Evolutionary conservation across 2,329 filamentous ascomycete species (phyloP), one percentile per base, ranked within the genome.

Genomic region (Fusarium euwallaceae): DNA sequence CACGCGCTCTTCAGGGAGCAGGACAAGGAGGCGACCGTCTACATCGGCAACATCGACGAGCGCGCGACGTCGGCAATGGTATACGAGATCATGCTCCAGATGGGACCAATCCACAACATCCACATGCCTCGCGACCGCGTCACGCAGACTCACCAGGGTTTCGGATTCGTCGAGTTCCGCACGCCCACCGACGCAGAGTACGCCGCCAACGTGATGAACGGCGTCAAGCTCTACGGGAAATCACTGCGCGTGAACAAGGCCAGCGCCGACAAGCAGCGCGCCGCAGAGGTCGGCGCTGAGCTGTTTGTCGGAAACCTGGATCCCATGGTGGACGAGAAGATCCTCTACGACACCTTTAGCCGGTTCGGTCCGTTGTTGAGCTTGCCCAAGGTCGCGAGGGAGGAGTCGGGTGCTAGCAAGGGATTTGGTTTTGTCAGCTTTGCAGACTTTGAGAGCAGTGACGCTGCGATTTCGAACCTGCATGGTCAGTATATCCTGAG

Each of bases 151-250:
- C 97, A 99, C 84, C 97, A 98, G 85, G 97, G 97, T 78, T 99
- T 98, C 87, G 97, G 97, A 79, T 99, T 99, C 85, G 97, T 99
- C 84, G 97, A 99, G 85, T 99, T 98, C 84, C 96, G 95, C 81
- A 95, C 93, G 77, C 95, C 98, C 82, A 92, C 95, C 80, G 97
- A 98, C 83, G 97, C 97, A 79, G 97, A 98, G 82, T 99, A 99
- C 86, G 96, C 97, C 24, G 94, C 95, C 78, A 93, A 96, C 81
- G 94, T 98, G 77, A 97, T 98, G 93, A 98, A 98, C 85, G 94
- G 96, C 81, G 93, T 98, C 76, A 93, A 95, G 71, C 87, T 99
- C 27, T 98, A 93, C 83, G 95, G 95, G 75, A 98, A 98, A 83
- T 95, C 95, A 20, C 94, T 99, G 78, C 93, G 97, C 79, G 96